Conservation (phyloP, 208 protist genomes). For the Leishmania lainsoni region DNA sequence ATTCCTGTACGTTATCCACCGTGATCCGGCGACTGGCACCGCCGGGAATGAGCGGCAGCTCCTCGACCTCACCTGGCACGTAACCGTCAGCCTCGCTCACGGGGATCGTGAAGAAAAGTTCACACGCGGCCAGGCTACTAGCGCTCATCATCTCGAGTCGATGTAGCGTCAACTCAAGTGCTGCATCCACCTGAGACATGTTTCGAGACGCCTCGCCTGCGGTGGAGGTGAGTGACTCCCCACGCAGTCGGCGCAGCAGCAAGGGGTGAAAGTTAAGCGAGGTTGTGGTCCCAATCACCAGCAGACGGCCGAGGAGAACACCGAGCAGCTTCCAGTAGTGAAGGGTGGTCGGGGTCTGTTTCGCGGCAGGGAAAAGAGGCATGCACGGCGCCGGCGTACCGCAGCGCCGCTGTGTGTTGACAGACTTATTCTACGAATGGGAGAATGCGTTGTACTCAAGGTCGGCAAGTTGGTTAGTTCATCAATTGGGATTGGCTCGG, state of each 20-base stretch:
- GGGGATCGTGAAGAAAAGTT: slow-evolving; percentile 65
- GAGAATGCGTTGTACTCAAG: background rate
- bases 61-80: background rate
- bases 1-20: slow-evolving; percentile 49
- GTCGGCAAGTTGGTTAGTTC: background rate
- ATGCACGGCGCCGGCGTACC: slow-evolving; percentile 19
- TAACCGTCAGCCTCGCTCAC: slow-evolving; percentile 30
- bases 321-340: slow-evolving; percentile 73
- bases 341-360: slow-evolving; percentile 38
- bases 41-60: slow-evolving; percentile 27
- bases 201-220: slow-evolving; percentile 13
- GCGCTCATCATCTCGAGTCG: slow-evolving; percentile 33
- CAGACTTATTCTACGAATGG: too few species aligned
- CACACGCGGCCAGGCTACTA: slow-evolving; percentile 48
- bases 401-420: background rate
- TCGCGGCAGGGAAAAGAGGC: slow-evolving; percentile 31
- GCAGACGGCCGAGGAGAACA: slow-evolving; percentile 58
- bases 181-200: slow-evolving; percentile 51
- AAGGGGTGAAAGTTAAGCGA: slow-evolving; percentile 65
- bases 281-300: slow-evolving; percentile 54
- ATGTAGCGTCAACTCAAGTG: slow-evolving; percentile 44
- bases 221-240: slow-evolving; percentile 21
- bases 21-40: slow-evolving; percentile 33
- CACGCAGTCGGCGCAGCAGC: slow-evolving; percentile 58
- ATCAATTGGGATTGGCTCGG: slow-evolving; percentile 34